Evolutionary conservation across 2,329 filamentous ascomycete species (phyloP).

Genomic region (Cordyceps fumosorosea): DNA sequence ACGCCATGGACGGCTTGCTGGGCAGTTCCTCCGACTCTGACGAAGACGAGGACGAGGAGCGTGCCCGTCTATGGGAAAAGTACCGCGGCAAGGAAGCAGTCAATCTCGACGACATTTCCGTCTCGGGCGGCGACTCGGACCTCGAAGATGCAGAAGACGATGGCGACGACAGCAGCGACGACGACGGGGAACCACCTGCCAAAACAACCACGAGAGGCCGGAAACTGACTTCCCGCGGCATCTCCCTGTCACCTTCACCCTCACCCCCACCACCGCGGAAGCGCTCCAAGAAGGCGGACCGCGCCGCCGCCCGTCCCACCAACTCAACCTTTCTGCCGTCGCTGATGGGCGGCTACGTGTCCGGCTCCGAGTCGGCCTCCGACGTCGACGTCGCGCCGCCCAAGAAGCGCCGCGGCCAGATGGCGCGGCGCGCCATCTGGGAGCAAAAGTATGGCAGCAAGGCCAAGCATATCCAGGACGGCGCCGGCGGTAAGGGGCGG

Average conservation of each 20-base stretch:
- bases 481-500: constrained; percentile 24
- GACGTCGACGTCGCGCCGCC: constrained; percentile 56
- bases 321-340: constrained; percentile 64
- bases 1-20: constrained; percentile 40
- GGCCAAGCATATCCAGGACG: constrained; percentile 57
- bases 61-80: constrained; percentile 27
- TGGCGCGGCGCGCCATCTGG: constrained; percentile 70
- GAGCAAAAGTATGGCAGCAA: constrained; percentile 71
- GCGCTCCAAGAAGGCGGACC: constrained; percentile 16
- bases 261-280: constrained; percentile 24
- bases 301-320: constrained; percentile 21
- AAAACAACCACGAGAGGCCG: neutral
- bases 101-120: constrained; percentile 34
- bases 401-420: constrained; percentile 72
- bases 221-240: constrained; percentile 15
- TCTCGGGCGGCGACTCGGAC: constrained; percentile 26
- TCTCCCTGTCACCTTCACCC: constrained; percentile 20
- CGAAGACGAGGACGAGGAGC: constrained; percentile 28
- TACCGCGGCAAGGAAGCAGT: constrained; percentile 29
- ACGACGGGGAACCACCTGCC: constrained; percentile 19
- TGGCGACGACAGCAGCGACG: constrained; percentile 21
- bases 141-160: constrained; percentile 20
- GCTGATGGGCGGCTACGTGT: constrained; percentile 74
- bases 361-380: constrained; percentile 64
- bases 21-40: constrained; percentile 37